Evolutionary conservation across 768 basidiomycete species (phyloP).

Genomic region (Agrocybe praecox): DNA sequence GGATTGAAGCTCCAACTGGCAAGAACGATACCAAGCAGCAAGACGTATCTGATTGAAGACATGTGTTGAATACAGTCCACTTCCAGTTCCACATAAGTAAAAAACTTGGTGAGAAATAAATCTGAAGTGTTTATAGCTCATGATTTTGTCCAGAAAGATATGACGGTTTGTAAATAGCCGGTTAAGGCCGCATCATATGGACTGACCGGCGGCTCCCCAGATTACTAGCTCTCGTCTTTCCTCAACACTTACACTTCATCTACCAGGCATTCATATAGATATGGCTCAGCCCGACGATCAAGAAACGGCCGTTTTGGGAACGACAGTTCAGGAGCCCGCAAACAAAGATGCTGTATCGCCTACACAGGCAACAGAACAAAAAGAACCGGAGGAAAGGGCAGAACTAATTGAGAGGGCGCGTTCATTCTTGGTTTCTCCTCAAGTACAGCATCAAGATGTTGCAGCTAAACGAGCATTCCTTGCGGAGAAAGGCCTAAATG

Average conservation of each 20-base stretch:
- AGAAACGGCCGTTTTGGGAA: not conserved
- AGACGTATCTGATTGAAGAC: not conserved
- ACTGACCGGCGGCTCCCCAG: not conserved
- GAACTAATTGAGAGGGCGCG: slow-evolving; percentile 60
- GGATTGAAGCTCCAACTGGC: not conserved
- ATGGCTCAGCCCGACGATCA: no score
- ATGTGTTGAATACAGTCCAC: no score
- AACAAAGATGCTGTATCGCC: not conserved
- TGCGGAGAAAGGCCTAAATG: slow-evolving; percentile 68
- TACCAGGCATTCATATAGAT: no score
- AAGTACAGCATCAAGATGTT: slow-evolving; percentile 59
- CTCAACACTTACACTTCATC: not conserved
- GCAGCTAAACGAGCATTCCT: slow-evolving; percentile 65
- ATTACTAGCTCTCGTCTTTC: not conserved
- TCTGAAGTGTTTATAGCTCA: no score
- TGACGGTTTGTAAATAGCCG: not conserved
- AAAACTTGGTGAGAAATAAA: no score
- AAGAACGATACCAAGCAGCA: not conserved
- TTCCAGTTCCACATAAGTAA: no score
- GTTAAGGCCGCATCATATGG: not conserved
- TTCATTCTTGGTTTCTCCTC: slow-evolving; percentile 66
- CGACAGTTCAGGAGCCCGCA: not conserved
- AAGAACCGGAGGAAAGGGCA: slow-evolving; percentile 4
- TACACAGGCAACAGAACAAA: slow-evolving; percentile 1
- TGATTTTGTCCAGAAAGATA: no score